Conservation (phyloP, 2,329 filamentous ascomycete species). For the Ceratocystis alfenasii region DNA sequence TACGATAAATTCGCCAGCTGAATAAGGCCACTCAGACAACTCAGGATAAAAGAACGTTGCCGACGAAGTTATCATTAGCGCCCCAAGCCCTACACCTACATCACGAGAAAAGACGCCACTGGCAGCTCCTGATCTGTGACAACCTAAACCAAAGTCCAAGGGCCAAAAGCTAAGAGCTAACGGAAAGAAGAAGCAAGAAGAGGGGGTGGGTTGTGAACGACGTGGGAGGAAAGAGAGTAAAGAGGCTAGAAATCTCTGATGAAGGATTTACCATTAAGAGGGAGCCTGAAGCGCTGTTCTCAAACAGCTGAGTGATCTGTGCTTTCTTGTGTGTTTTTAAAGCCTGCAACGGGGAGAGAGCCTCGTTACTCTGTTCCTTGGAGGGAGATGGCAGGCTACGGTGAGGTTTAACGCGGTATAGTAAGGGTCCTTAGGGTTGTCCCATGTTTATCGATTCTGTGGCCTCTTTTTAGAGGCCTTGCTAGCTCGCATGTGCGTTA, state of each 20-base stretch:
- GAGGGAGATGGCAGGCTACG: not conserved
- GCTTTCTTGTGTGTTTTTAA: not conserved
- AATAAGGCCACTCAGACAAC: not conserved
- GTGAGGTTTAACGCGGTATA: too few species aligned
- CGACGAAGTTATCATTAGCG: not conserved
- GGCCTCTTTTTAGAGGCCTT: too few species aligned
- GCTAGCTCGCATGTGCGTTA: too few species aligned
- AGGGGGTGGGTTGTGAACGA: not conserved
- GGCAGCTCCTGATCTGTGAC: not conserved
- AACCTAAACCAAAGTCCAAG: not conserved
- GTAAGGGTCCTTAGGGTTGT: too few species aligned
- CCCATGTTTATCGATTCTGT: too few species aligned
- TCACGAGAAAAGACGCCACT: not conserved
- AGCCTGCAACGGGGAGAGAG: not conserved
- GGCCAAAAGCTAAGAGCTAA: not conserved
- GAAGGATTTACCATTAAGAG: not conserved
- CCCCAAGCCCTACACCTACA: not conserved
- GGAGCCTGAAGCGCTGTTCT: not conserved
- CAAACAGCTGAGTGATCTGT: not conserved
- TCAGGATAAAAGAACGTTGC: not conserved
- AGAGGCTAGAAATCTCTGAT: slow-evolving; percentile 9
- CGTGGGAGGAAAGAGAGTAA: not conserved
- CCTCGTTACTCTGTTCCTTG: not conserved
- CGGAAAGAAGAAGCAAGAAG: not conserved
- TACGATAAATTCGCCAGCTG: not conserved